Evolutionary conservation across 2,329 filamentous ascomycete genomes (phyloP).

Genomic region (Nothophoma quercina): DNA sequence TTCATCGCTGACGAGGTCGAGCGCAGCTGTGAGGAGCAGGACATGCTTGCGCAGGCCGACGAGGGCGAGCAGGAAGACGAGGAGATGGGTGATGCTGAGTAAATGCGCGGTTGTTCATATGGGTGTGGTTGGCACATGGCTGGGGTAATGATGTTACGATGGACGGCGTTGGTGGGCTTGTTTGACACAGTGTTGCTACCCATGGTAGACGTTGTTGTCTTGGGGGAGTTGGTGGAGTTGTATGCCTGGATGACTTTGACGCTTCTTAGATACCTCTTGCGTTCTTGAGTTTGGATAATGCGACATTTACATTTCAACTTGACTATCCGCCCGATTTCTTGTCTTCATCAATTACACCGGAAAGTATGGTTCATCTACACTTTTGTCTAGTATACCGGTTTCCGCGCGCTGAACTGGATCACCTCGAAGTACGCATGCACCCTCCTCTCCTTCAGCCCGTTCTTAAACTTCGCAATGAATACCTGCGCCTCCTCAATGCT

Average conservation of each 20-base stretch:
- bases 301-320: background rate
- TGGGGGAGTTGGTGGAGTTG: constrained; percentile 1
- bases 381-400: background rate
- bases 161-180: background rate
- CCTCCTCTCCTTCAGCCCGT: constrained; percentile 40
- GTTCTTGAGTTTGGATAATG: constrained; percentile 5
- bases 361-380: no score
- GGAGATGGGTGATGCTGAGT: constrained; percentile 16
- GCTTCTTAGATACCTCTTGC: constrained; percentile 18
- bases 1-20: constrained; percentile 96
- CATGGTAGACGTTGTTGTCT: background rate
- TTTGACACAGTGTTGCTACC: background rate
- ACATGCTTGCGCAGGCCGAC: constrained; percentile 41
- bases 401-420: constrained; percentile 20
- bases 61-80: constrained; percentile 41
- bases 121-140: no score
- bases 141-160: constrained; percentile 4
- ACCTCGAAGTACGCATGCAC: constrained; percentile 45
- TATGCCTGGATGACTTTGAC: background rate
- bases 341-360: no score
- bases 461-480: constrained; percentile 46
- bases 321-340: background rate
- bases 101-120: background rate
- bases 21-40: constrained; percentile 61
- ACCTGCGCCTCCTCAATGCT: constrained; percentile 54